Conservation (phyloP, 176 grass and related monocot genomes). For the Carex pumila region DNA sequence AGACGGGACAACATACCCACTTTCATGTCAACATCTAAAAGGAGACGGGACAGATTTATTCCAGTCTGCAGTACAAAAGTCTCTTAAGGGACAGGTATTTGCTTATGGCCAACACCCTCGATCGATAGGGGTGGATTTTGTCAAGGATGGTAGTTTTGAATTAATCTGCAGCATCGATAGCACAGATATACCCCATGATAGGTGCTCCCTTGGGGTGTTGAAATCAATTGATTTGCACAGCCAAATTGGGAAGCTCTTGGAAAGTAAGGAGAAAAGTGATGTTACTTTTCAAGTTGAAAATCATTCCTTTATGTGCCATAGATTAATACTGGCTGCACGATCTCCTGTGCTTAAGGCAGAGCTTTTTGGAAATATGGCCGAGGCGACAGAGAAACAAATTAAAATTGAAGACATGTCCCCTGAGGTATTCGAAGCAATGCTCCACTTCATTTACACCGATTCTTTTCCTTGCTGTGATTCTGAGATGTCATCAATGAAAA, state of each 20-base stretch:
- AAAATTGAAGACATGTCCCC: neutral
- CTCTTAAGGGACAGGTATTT: neutral
- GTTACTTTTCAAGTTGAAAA: neutral
- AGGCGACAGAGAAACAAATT: neutral
- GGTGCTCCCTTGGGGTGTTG: neutral
- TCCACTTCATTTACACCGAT: neutral
- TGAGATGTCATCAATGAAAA: neutral
- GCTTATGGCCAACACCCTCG: neutral
- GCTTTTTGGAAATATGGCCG: neutral
- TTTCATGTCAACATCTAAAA: no score
- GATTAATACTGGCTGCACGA: neutral
- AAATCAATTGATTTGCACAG: neutral
- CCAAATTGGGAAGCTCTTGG: neutral
- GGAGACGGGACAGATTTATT: no score
- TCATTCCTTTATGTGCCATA: neutral
- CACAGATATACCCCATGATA: neutral
- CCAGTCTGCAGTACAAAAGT: no score
- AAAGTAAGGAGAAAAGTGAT: neutral
- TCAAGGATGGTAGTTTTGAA: neutral
- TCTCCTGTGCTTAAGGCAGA: neutral
- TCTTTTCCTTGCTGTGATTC: neutral
- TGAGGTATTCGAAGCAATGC: neutral
- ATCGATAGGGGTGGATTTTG: neutral
- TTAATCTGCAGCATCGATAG: neutral
- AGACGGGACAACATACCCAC: no score